Percentiles rank a stretch among this genome's conserved stretches.
These are phyloP conservation scores for Carex kokanica DNA, from an alignment of 176 grass and related monocot genomes.

Conservation along the genomic window DNA sequence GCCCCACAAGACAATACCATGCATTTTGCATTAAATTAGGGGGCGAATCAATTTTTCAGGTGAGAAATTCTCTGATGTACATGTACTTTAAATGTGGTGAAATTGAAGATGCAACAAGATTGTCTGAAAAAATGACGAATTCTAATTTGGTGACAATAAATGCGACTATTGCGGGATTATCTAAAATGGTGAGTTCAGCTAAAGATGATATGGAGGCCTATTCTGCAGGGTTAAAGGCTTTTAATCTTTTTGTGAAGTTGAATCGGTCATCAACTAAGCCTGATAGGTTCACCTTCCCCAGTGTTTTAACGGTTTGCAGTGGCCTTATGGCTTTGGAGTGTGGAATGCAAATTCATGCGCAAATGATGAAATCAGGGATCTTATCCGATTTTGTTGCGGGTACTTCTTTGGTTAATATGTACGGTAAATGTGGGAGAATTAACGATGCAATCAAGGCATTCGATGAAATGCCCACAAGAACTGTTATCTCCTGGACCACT, in stretches of 20 bases:
- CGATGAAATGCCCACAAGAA: slow-evolving; percentile 61
- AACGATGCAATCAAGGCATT: slow-evolving; percentile 65
- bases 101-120: slow-evolving; percentile 50
- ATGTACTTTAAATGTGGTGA: slow-evolving; percentile 65
- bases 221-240: slow-evolving; percentile 54
- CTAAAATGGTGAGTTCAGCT: slow-evolving; percentile 56
- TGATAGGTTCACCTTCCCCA: slow-evolving; percentile 78
- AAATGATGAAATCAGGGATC: slow-evolving; percentile 60
- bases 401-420: slow-evolving; percentile 88
- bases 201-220: slow-evolving; percentile 60
- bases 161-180: slow-evolving; percentile 61
- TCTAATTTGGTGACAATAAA: slow-evolving; percentile 71
- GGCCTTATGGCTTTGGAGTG: slow-evolving; percentile 67
- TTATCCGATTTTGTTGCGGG: slow-evolving; percentile 74
- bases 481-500: slow-evolving; percentile 74
- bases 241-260: slow-evolving; percentile 58
- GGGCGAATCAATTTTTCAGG: slow-evolving; percentile 42
- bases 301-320: slow-evolving; percentile 66
- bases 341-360: slow-evolving; percentile 81
- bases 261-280: slow-evolving; percentile 49
- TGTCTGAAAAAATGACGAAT: slow-evolving; percentile 55
- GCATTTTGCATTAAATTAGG: slow-evolving; percentile 70
- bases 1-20: slow-evolving; percentile 56
- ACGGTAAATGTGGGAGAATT: slow-evolving; percentile 73
- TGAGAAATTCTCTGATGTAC: slow-evolving; percentile 72